These are phyloP conservation scores for Viola pubescens DNA, from an alignment of 441 rosid genomes.

Conservation along the genomic window DNA sequence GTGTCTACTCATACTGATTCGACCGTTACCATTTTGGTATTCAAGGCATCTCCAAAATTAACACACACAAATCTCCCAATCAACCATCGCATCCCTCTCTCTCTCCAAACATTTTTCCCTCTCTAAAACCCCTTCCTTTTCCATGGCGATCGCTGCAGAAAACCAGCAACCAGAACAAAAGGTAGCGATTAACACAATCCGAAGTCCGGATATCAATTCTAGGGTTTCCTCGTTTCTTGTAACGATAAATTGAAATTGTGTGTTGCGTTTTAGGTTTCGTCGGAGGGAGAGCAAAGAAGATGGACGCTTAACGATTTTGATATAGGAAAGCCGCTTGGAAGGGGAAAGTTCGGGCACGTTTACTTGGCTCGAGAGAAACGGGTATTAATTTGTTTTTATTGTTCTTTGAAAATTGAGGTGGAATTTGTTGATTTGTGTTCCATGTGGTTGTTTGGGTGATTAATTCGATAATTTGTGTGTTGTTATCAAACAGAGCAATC, in stretches of 20 bases:
- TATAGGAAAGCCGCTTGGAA: conserved; percentile 94
- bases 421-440: background rate
- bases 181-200: too few relatives aligned
- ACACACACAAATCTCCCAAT: background rate
- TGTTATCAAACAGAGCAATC: conserved; percentile 60
- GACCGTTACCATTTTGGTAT: conserved; percentile 39
- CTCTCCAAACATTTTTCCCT: conserved; percentile 3
- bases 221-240: background rate
- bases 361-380: conserved; percentile 87
- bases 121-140: background rate
- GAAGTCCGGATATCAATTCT: background rate
- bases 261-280: conserved; percentile 30
- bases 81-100: background rate
- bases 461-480: conserved; percentile 7
- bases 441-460: background rate
- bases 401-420: background rate
- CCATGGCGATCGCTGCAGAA: conserved; percentile 54
- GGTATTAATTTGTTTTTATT: conserved; percentile 29
- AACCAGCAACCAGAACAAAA: conserved; percentile 25
- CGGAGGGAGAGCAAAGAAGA: conserved; percentile 60
- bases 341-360: conserved; percentile 94
- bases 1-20: conserved; percentile 22
- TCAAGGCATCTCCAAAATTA: background rate
- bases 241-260: background rate
- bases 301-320: conserved; percentile 90